Evolutionary conservation across 2,329 filamentous ascomycete genomes (phyloP).

Genomic region (Aureobasidium mangrovei): DNA sequence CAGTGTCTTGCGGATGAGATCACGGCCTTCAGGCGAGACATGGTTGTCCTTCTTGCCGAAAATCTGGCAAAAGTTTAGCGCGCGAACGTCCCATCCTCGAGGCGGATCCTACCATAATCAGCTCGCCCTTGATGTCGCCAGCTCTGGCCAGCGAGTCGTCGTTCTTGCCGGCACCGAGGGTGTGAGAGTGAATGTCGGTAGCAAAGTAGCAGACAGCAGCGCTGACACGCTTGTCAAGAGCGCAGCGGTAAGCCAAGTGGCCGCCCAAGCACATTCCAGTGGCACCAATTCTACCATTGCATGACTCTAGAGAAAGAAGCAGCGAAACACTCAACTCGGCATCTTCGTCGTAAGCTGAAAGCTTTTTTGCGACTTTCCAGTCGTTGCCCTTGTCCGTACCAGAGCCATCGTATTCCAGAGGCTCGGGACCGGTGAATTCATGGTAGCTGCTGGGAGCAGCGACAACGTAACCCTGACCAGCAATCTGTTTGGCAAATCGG

Average conservation of each 20-base stretch:
- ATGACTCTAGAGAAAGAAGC: slow-evolving; percentile 35
- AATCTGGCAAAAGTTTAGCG: slow-evolving; percentile 39
- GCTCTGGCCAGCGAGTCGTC: slow-evolving; percentile 56
- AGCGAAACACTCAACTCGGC: slow-evolving; percentile 36
- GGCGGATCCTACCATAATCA: slow-evolving; percentile 54
- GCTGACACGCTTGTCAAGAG: slow-evolving; percentile 66
- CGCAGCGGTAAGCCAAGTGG: slow-evolving; percentile 67
- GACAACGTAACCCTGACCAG: slow-evolving; percentile 86
- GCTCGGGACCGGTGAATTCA: slow-evolving; percentile 79
- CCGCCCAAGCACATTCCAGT: slow-evolving; percentile 93
- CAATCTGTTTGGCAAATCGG: slow-evolving; percentile 84
- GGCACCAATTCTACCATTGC: slow-evolving; percentile 68
- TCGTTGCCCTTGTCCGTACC: slow-evolving; percentile 83
- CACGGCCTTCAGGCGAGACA: slow-evolving; percentile 72
- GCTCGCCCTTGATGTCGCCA: slow-evolving; percentile 63
- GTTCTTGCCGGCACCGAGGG: slow-evolving; percentile 59
- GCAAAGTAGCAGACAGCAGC: slow-evolving; percentile 84
- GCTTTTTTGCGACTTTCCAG: slow-evolving; percentile 71
- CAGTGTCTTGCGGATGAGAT: slow-evolving; percentile 73
- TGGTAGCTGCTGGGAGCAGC: slow-evolving; percentile 87
- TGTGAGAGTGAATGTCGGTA: slow-evolving; percentile 77
- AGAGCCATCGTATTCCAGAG: slow-evolving; percentile 75
- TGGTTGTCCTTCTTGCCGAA: slow-evolving; percentile 89
- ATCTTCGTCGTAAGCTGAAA: slow-evolving; percentile 70
- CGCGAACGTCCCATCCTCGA: slow-evolving; percentile 21